phyloP scores from a whole-genome alignment of 2,329 filamentous ascomycete species.

The Talaromyces sp. region DNA sequence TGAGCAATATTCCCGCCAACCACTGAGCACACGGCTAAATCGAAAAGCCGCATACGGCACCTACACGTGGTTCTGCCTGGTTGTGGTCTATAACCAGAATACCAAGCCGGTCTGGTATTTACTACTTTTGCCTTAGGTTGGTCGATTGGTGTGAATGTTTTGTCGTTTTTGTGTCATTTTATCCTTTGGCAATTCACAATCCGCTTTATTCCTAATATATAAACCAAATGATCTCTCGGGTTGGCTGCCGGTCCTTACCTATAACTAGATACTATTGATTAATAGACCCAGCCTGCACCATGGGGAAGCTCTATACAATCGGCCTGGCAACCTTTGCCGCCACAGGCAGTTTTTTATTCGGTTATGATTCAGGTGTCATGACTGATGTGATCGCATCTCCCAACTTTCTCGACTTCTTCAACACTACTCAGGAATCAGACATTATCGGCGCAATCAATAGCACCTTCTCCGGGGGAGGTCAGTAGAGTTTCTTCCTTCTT shows the following conservation, averaged over 20 bases:
- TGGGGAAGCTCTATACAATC: conserved; percentile 6
- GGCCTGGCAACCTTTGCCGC: conserved; percentile 6
- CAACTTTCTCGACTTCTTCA: conserved; percentile 42
- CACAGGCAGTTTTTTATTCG: conserved; percentile 35
- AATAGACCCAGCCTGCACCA: not conserved
- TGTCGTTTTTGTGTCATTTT: not conserved
- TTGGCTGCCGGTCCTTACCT: not conserved
- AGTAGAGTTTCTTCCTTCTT: not conserved
- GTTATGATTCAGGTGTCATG: conserved; percentile 35
- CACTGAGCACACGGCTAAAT: not conserved
- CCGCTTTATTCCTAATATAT: not conserved
- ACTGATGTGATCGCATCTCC: conserved; percentile 9
- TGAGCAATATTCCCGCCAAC: not conserved
- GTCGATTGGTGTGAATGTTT: not conserved
- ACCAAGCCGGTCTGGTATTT: not conserved
- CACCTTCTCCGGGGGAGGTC: conserved; percentile 55
- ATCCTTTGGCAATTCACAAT: not conserved
- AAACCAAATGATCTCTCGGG: not conserved
- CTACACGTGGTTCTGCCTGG: not conserved
- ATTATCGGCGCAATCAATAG: conserved; percentile 59
- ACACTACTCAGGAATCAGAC: conserved; percentile 41
- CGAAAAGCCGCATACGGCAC: not conserved
- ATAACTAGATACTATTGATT: not conserved
- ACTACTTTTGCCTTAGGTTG: not conserved
- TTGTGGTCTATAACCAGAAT: not conserved